Conservation (phyloP, 2,329 filamentous ascomycete species). For the Diaporthe aspalathi region DNA sequence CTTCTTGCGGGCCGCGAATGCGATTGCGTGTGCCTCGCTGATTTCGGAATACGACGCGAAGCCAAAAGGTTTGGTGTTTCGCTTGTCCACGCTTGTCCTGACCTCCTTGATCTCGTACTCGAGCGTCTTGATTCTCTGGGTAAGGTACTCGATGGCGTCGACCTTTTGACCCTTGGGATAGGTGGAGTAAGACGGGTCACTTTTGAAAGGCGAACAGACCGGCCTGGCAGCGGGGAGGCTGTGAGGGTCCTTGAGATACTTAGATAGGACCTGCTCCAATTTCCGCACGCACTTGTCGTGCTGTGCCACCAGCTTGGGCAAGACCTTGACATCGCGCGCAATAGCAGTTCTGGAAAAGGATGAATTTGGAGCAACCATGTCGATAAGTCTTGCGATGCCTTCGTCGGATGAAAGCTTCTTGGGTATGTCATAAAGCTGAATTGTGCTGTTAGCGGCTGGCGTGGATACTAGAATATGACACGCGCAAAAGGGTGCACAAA, state of each 20-base stretch:
- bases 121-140: constrained; percentile 82
- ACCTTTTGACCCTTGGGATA: constrained; percentile 79
- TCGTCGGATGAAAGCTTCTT: constrained; percentile 83
- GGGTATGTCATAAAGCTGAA: constrained; percentile 86
- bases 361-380: constrained; percentile 81
- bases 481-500: constrained; percentile 48
- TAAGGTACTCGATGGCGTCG: constrained; percentile 94
- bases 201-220: constrained; percentile 81
- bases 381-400: constrained; percentile 85
- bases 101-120: constrained; percentile 88
- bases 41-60: constrained; percentile 96
- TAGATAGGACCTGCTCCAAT: constrained; percentile 85
- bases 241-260: constrained; percentile 89
- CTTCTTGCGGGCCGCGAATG: constrained; percentile 83
- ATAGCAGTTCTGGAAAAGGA: constrained; percentile 84
- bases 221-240: constrained; percentile 82
- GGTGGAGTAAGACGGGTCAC: constrained; percentile 74
- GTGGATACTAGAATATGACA: too few relatives aligned
- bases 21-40: constrained; percentile 86
- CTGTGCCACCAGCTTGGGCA: constrained; percentile 86
- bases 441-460: constrained; percentile 38
- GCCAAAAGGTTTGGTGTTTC: constrained; percentile 89
- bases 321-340: constrained; percentile 89
- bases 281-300: constrained; percentile 84
- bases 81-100: constrained; percentile 83